phyloP scores from a whole-genome alignment of 1,139 yeast genomes.

The Suhomyces maxii region DNA sequence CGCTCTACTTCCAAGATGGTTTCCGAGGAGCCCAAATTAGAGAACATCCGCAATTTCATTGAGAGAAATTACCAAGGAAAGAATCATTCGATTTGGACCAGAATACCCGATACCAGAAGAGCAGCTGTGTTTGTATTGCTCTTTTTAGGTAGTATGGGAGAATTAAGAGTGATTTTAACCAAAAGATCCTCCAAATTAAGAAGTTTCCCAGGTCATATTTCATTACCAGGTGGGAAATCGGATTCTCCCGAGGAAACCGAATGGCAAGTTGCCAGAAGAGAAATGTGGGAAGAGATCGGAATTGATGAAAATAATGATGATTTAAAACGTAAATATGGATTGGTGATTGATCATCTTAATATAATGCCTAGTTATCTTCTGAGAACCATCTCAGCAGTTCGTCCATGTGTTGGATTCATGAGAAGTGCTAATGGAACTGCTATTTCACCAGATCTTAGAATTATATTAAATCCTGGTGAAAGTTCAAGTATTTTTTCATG shows the following conservation, averaged over 20 bases:
- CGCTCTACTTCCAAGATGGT: background rate
- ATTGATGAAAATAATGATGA: conserved; percentile 51
- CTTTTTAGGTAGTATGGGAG: conserved; percentile 71
- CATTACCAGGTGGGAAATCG: conserved; percentile 88
- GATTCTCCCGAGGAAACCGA: conserved; percentile 65
- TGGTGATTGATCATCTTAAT: conserved; percentile 56
- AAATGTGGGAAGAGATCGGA: conserved; percentile 86
- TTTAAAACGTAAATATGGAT: conserved; percentile 47
- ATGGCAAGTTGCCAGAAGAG: conserved; percentile 75
- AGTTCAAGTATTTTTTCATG: conserved; percentile 67
- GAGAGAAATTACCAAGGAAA: conserved; percentile 30
- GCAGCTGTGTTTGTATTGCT: conserved; percentile 75
- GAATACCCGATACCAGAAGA: conserved; percentile 59
- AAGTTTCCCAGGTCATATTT: conserved; percentile 83
- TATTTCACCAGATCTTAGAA: conserved; percentile 18
- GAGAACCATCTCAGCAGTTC: conserved; percentile 76
- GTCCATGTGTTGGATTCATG: conserved; percentile 77
- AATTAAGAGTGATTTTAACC: conserved; percentile 73
- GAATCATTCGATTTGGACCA: conserved; percentile 54
- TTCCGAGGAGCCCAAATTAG: conserved; percentile 22
- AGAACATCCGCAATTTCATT: conserved; percentile 23
- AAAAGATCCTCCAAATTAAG: conserved; percentile 68
- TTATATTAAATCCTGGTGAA: conserved; percentile 68
- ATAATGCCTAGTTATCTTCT: conserved; percentile 75
- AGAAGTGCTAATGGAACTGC: conserved; percentile 4